Base-by-base conservation (phyloP, 164 flowering plant species). In the Litsea cubeba region DNA sequence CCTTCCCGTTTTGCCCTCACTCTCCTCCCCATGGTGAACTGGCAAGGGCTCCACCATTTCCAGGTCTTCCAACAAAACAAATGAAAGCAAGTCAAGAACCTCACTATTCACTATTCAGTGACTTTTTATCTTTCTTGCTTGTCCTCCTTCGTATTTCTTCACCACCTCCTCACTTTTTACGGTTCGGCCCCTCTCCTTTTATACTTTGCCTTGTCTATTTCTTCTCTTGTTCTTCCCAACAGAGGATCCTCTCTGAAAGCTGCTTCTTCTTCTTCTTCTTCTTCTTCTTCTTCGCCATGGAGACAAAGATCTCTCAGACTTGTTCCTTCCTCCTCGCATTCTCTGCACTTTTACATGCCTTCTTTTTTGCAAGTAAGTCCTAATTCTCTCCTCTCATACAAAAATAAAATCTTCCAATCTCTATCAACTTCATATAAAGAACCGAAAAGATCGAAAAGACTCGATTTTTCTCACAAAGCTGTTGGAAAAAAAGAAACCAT, bases 311-410 rank as follows among this genome's bases (percentile, higher is more conserved):
- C 46, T 68, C 11, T 23, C 70, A 23, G 14, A 50, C 63, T 32
- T 46, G 60, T 12, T 35, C 57, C 40, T 22, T 58, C 58, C 62
- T 77, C 60, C 58, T 74, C 40, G 2, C 64, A 24, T 62, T 64
- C 35, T 8, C 50, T 65, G 1, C 71, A 46, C 28, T 80, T 63
- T 66, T 72, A 2, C 75, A 71, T 28, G 11, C 75, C 49, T 51
- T 80, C 50, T 49, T 20, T 66, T 54, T 40, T n/a, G 78, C 80
- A 69, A 70, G 80, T 81, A 75, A 75, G 76, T 4, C 2, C 24
- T 35, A 23, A 12, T 10, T 46, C 40, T 46, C 50, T 20, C 40
- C 24, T 69, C 60, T 54, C 5, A 15, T 54, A 18, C 58, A 51
- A 12, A 12, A 12, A 6, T 18, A 54, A 54, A 54, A 18, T 62